Conservation (phyloP, 139 green algal genomes). For the Chlamydomonas schloesseri region DNA sequence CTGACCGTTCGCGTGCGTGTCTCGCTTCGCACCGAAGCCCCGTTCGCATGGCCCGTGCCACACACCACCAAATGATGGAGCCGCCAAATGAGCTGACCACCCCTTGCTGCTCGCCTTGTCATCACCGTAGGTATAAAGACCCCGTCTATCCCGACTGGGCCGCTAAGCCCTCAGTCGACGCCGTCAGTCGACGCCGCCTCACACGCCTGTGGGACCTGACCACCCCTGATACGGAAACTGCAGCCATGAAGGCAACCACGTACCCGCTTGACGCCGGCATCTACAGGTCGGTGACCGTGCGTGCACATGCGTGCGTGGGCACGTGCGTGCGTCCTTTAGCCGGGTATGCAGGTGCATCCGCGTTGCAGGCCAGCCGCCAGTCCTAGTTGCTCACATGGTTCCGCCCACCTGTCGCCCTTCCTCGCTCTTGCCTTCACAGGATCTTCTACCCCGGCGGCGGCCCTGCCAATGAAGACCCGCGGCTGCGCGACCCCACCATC, state of each 20-base stretch:
- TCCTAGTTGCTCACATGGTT: not conserved
- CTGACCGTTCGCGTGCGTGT: no score
- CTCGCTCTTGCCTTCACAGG: not conserved
- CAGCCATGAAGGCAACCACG: no score
- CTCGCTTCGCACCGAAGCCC: no score
- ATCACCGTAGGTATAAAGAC: constrained; percentile 5
- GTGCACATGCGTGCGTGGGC: no score
- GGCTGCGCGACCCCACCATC: not conserved
- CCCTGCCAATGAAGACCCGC: not conserved
- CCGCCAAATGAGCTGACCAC: no score
- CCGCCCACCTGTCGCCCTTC: no score
- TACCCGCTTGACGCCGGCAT: not conserved
- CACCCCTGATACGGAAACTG: no score
- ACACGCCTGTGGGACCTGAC: not conserved
- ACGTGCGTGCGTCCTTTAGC: not conserved
- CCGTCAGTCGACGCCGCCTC: not conserved
- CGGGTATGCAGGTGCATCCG: not conserved
- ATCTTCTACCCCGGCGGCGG: constrained; percentile 20
- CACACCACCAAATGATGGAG: no score
- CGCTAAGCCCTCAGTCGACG: not conserved
- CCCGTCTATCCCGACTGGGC: not conserved
- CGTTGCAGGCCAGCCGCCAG: not conserved
- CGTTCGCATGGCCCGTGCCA: no score
- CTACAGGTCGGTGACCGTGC: not conserved
- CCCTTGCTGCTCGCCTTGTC: no score